A percentile compares a stretch with the other conserved stretches of the same genome.
Evolutionary conservation across 148 eudicot species (phyloP).

Genomic region (Bassia scoparia): DNA sequence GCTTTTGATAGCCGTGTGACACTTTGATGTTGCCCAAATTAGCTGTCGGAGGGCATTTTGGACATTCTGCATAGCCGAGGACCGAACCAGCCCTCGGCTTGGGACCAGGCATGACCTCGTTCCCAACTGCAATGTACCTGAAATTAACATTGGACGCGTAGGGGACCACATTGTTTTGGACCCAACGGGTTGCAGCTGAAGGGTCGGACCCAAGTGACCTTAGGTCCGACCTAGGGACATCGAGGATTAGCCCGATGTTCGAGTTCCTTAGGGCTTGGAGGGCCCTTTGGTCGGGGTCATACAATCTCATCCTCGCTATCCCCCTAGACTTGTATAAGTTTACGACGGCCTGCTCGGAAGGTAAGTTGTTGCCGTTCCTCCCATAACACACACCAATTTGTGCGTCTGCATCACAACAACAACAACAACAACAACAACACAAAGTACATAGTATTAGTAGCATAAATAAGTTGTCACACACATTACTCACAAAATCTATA

Average conservation of each 20-base stretch:
- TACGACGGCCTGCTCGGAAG: conserved; percentile 28
- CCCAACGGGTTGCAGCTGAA: conserved; percentile 38
- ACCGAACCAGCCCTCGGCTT: conserved; percentile 32
- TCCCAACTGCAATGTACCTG: conserved; percentile 54
- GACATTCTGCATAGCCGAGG: conserved; percentile 46
- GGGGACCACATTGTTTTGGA: conserved; percentile 36
- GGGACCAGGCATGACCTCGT: conserved; percentile 36
- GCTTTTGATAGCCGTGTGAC: conserved; percentile 32
- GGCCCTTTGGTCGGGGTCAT: conserved; percentile 33
- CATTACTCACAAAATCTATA: too few relatives aligned
- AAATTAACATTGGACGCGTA: conserved; percentile 38
- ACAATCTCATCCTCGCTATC: conserved; percentile 42
- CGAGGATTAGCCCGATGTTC: conserved; percentile 44
- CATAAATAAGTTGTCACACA: too few relatives aligned
- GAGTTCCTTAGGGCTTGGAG: conserved; percentile 43
- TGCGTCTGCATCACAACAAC: conserved; percentile 35
- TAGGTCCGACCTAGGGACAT: conserved; percentile 35
- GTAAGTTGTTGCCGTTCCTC: conserved; percentile 39
- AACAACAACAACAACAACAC: too few relatives aligned
- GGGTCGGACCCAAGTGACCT: conserved; percentile 31
- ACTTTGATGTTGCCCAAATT: conserved; percentile 38
- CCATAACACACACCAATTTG: conserved; percentile 52
- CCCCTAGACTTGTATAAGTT: conserved; percentile 33
- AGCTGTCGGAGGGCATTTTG: conserved; percentile 33
- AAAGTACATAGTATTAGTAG: too few relatives aligned